A percentile compares a stretch with the other conserved stretches of the same genome.
phyloP scores from a whole-genome alignment of 2,329 filamentous ascomycete genomes.

The Pseudogymnoascus sp. region DNA sequence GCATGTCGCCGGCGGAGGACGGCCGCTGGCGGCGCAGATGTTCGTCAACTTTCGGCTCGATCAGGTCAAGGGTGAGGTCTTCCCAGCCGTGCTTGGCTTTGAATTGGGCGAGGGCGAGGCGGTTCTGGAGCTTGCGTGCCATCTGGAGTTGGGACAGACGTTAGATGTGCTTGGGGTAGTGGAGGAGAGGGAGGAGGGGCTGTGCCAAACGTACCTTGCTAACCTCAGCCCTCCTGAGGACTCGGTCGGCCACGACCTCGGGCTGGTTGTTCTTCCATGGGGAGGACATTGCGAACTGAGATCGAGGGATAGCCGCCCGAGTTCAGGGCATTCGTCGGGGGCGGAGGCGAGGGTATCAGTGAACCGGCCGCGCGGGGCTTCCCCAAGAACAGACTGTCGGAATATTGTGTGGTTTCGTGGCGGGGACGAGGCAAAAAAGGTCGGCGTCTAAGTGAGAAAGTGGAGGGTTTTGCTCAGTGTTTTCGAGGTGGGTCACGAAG shows the following conservation, averaged over 20 bases:
- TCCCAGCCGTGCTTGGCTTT: constrained; percentile 96
- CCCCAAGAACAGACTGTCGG: background rate
- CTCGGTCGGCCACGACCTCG: constrained; percentile 57
- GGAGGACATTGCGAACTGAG: constrained; percentile 44
- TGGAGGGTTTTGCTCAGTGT: constrained; percentile 1
- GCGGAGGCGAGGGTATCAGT: background rate
- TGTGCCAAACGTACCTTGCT: constrained; percentile 54
- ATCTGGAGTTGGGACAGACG: constrained; percentile 51
- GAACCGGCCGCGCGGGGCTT: background rate
- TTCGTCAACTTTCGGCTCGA: constrained; percentile 77
- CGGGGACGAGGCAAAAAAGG: background rate
- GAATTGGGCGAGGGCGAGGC: constrained; percentile 90
- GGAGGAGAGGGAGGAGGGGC: constrained; percentile 17
- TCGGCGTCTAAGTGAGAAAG: constrained; percentile 28
- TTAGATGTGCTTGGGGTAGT: constrained; percentile 15
- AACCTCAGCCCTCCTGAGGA: constrained; percentile 65
- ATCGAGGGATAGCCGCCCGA: constrained; percentile 10
- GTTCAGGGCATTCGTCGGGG: background rate
- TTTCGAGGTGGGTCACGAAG: constrained; percentile 2
- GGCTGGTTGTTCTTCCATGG: constrained; percentile 52
- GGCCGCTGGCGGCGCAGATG: constrained; percentile 67
- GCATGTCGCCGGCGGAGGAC: constrained; percentile 57
- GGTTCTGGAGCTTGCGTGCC: constrained; percentile 84
- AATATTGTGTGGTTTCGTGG: constrained; percentile 4
- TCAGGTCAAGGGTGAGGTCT: constrained; percentile 74